Percentiles rank a stretch among this genome's conserved stretches.
phyloP scores from a whole-genome alignment of 2,329 filamentous ascomycete species.

The Diaporthe longicolla region DNA sequence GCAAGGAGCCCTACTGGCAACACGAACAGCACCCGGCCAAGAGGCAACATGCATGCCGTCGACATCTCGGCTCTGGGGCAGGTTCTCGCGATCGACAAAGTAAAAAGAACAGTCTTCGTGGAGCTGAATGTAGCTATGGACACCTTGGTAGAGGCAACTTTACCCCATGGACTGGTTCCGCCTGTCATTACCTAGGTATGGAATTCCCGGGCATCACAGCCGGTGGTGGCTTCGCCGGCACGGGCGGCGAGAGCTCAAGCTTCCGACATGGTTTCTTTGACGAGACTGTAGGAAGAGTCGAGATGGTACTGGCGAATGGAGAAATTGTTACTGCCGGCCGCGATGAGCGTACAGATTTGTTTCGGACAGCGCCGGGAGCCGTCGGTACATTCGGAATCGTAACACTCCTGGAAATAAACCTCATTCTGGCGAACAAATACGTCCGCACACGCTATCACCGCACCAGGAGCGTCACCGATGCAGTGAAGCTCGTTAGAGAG shows the following conservation, averaged over 20 bases:
- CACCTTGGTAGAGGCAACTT: slow-evolving; percentile 74
- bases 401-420: slow-evolving; percentile 75
- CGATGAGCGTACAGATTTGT: slow-evolving; percentile 64
- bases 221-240: slow-evolving; percentile 79
- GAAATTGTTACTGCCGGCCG: slow-evolving; percentile 66
- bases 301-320: slow-evolving; percentile 79
- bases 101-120: slow-evolving; percentile 72
- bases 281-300: slow-evolving; percentile 72
- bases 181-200: slow-evolving; percentile 82
- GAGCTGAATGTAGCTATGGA: slow-evolving; percentile 81
- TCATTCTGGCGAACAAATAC: slow-evolving; percentile 72
- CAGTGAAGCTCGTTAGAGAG: slow-evolving; percentile 62
- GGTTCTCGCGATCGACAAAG: slow-evolving; percentile 74
- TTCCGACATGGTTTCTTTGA: slow-evolving; percentile 82
- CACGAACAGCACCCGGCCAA: slow-evolving; percentile 78
- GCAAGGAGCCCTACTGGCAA: slow-evolving; percentile 75
- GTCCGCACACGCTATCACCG: slow-evolving; percentile 75
- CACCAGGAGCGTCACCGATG: slow-evolving; percentile 61
- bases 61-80: slow-evolving; percentile 76
- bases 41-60: slow-evolving; percentile 62
- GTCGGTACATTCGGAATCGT: slow-evolving; percentile 78
- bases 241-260: slow-evolving; percentile 77
- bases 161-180: slow-evolving; percentile 76
- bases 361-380: slow-evolving; percentile 75
- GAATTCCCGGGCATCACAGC: slow-evolving; percentile 83